Conservation (phyloP, 768 basidiomycete species). For the Crassisporium funariophilum region DNA sequence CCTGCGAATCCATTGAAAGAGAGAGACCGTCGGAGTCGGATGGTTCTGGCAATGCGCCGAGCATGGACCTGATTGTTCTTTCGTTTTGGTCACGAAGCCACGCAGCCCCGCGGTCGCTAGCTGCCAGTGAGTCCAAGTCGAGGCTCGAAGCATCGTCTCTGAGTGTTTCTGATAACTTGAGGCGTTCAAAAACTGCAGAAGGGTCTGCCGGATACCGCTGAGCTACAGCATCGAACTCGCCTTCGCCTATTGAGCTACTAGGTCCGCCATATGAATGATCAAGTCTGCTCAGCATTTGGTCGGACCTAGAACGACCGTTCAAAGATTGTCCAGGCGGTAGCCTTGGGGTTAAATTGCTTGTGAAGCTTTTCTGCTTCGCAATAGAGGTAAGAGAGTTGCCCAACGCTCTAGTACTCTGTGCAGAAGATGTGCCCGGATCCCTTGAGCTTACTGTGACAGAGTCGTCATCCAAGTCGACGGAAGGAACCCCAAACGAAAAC, state of each 20-base stretch:
- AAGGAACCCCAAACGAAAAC: conserved; percentile 47
- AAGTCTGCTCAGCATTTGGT: not conserved
- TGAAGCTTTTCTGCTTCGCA: conserved; percentile 23
- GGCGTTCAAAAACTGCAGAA: conserved; percentile 54
- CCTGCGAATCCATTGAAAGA: conserved; percentile 35
- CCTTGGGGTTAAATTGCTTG: conserved; percentile 11
- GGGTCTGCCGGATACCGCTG: conserved; percentile 43
- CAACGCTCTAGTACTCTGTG: conserved; percentile 15
- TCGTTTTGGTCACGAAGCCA: conserved; percentile 86
- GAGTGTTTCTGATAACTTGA: conserved; percentile 51
- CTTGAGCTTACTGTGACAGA: conserved; percentile 75
- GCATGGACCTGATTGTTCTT: conserved; percentile 60
- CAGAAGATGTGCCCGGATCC: conserved; percentile 43
- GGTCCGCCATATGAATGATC: conserved; percentile 21
- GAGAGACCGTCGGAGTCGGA: conserved; percentile 58
- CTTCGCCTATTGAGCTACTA: conserved; percentile 21
- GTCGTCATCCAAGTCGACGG: conserved; percentile 65
- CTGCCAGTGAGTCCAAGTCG: conserved; percentile 47
- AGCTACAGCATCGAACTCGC: conserved; percentile 24
- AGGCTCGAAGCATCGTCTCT: conserved; percentile 43
- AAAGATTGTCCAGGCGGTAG: not conserved
- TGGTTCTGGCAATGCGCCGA: conserved; percentile 59
- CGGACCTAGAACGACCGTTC: conserved; percentile 3
- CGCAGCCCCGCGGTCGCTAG: conserved; percentile 68
- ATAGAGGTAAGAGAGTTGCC: conserved; percentile 13